Evolutionary conservation across 2,329 filamentous ascomycete species (phyloP), one percentile per base, ranked within the genome.

Genomic region (Dothiorella sarmentorum): DNA sequence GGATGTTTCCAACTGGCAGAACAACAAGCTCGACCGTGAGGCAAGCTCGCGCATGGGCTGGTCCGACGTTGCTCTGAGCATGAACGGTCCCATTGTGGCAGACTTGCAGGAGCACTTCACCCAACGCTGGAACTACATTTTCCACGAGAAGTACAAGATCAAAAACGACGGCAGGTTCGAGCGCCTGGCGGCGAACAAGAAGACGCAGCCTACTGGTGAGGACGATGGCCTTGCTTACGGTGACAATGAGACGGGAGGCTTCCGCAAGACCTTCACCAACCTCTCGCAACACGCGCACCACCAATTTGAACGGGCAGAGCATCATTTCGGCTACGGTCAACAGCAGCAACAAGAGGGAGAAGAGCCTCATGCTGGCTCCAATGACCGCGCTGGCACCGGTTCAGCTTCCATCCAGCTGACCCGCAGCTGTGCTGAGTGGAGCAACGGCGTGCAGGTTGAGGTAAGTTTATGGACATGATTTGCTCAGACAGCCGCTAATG

Each of bases 101-200:
- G 91, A 89, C 70, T 78, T 96, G 29, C 79, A 85, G 29, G 81
- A 83, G 4, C 91, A 96, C 70, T 96, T 97, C 66, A 81, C 85
- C 2, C 88, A 96, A 68, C 80, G 91, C 65, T 97, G 92, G 91
- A 96, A 96, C 75, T 95, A 90, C 69, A 92, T 97, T 63, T 96
- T 85, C 63, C 81, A 85, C 59, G 85, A 88, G 53, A 97, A 97
- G 71, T 97, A 97, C 69, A 75, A 78, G 61, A 78, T 81, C 31
- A 80, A 83, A 15, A 75, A 79, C 45, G 76, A 83, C 44, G 66
- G 70, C 3, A 73, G 82, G 58, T 85, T 85, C 63, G 31, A 63
- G 65, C 71, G 63, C 52, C 65, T 73, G 18, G n/a, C 15, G 17
- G 13, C 56, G 11, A 44, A 44, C 37, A 56, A 45, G 24, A 20